These are phyloP conservation scores for Irpex lacteus DNA, from an alignment of 1,284 basidiomycete genomes.

Conservation along the genomic window DNA sequence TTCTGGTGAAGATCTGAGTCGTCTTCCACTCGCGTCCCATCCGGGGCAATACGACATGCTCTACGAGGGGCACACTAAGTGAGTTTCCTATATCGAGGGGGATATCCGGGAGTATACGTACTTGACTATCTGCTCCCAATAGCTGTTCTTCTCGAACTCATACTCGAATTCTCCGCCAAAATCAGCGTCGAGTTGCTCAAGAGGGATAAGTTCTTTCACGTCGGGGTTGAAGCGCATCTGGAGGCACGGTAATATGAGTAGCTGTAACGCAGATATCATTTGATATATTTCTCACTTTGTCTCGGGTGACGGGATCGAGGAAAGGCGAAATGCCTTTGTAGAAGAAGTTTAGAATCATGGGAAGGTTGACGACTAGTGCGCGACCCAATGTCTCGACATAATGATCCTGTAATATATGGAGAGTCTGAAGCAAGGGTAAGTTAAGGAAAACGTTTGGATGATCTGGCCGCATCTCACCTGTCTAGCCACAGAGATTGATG, in stretches of 20 bases:
- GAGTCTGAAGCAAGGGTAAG: conserved; percentile 39
- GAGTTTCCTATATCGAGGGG: no score
- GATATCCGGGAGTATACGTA: conserved; percentile 32
- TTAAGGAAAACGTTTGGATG: background rate
- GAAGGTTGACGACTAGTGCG: conserved; percentile 84
- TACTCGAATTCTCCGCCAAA: conserved; percentile 81
- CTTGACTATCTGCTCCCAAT: conserved; percentile 78
- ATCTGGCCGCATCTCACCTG: conserved; percentile 41
- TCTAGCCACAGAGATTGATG: conserved; percentile 73
- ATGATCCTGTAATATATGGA: conserved; percentile 86
- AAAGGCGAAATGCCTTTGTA: conserved; percentile 87
- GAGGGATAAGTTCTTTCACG: conserved; percentile 72
- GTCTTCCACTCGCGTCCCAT: conserved; percentile 46
- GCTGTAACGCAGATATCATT: background rate
- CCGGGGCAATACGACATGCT: conserved; percentile 56
- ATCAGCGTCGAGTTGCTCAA: conserved; percentile 76
- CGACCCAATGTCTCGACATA: conserved; percentile 89
- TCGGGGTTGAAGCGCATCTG: conserved; percentile 89
- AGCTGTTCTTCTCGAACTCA: conserved; percentile 73
- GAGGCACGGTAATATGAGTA: background rate
- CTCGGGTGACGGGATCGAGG: conserved; percentile 86
- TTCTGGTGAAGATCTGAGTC: background rate
- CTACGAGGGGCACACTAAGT: conserved; percentile 28
- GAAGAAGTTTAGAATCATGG: conserved; percentile 78
- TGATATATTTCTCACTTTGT: conserved; percentile 60